Percentiles rank a stretch among this genome's conserved stretches.
phyloP scores from a whole-genome alignment of 805 yeast genomes.

The Zygotorulaspora florentina region DNA sequence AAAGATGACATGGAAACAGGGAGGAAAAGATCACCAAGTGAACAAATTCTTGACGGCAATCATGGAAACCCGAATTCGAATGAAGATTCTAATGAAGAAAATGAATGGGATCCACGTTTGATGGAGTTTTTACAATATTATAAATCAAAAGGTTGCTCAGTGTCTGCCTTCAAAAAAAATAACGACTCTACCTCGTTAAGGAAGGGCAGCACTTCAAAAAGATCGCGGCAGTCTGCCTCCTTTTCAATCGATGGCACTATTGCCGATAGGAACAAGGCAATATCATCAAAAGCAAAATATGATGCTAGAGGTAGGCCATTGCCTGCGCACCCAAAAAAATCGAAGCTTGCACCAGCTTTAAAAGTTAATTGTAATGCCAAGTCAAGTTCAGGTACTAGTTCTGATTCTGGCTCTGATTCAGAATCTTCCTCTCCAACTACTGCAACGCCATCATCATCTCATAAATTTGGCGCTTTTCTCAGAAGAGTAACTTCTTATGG shows the following conservation, averaged over 20 bases:
- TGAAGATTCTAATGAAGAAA: neutral
- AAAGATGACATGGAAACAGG: slow-evolving; percentile 2
- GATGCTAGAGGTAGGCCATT: slow-evolving; percentile 44
- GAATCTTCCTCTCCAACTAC: slow-evolving; percentile 11
- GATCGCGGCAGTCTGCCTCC: slow-evolving; percentile 17
- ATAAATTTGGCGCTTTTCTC: slow-evolving; percentile 33
- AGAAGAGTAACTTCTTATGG: slow-evolving; percentile 33
- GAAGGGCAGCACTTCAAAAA: neutral
- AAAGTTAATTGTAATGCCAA: slow-evolving; percentile 17
- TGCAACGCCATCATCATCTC: slow-evolving; percentile 15
- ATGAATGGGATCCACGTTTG: slow-evolving; percentile 43
- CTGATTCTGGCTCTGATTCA: slow-evolving; percentile 10
- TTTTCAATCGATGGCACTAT: slow-evolving; percentile 20
- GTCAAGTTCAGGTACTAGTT: slow-evolving; percentile 5
- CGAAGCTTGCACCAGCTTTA: slow-evolving; percentile 49
- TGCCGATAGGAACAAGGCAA: slow-evolving; percentile 5
- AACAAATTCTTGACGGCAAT: neutral
- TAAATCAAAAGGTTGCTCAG: slow-evolving; percentile 24
- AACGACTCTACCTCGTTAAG: slow-evolving; percentile 18
- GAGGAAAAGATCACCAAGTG: neutral
- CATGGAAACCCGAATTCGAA: neutral
- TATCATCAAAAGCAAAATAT: slow-evolving; percentile 22
- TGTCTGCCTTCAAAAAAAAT: slow-evolving; percentile 25
- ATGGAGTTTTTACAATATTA: slow-evolving; percentile 44
- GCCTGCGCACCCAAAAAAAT: slow-evolving; percentile 48